phyloP scores from a whole-genome alignment of 2,329 filamentous ascomycete species.

The Ceratocystis papillata region DNA sequence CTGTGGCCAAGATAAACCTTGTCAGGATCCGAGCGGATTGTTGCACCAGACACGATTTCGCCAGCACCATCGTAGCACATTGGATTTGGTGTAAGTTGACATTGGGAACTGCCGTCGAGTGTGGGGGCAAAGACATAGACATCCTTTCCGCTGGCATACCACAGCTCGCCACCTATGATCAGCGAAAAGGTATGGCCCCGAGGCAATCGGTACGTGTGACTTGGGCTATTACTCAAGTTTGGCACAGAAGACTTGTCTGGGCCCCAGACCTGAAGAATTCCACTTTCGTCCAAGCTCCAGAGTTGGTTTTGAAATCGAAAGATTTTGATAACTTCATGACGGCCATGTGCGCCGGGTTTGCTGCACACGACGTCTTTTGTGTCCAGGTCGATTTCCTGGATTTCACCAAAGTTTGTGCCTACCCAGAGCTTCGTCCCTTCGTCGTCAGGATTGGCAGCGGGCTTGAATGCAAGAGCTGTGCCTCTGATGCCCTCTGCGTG shows the following conservation, averaged over 20 bases:
- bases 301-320: conserved; percentile 78
- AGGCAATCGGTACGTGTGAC: conserved; percentile 63
- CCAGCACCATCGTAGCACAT: conserved; percentile 62
- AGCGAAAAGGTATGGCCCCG: conserved; percentile 81
- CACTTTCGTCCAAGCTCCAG: conserved; percentile 88
- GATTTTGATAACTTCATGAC: conserved; percentile 72
- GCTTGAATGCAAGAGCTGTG: conserved; percentile 75
- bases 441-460: conserved; percentile 61
- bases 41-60: conserved; percentile 75
- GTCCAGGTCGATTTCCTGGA: conserved; percentile 76
- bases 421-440: conserved; percentile 81
- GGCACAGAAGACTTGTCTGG: conserved; percentile 62
- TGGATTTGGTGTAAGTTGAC: conserved; percentile 64
- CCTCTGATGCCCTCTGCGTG: conserved; percentile 80
- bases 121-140: conserved; percentile 74
- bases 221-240: conserved; percentile 59
- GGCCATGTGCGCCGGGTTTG: conserved; percentile 61
- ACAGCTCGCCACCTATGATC: conserved; percentile 71
- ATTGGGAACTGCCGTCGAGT: conserved; percentile 53
- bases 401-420: conserved; percentile 75
- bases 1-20: conserved; percentile 82
- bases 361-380: conserved; percentile 59
- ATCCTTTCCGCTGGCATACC: conserved; percentile 80
- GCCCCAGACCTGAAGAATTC: conserved; percentile 77
- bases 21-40: conserved; percentile 61